Base-by-base conservation (phyloP, 208 protist genomes). In the Naegleria fowleri region DNA sequence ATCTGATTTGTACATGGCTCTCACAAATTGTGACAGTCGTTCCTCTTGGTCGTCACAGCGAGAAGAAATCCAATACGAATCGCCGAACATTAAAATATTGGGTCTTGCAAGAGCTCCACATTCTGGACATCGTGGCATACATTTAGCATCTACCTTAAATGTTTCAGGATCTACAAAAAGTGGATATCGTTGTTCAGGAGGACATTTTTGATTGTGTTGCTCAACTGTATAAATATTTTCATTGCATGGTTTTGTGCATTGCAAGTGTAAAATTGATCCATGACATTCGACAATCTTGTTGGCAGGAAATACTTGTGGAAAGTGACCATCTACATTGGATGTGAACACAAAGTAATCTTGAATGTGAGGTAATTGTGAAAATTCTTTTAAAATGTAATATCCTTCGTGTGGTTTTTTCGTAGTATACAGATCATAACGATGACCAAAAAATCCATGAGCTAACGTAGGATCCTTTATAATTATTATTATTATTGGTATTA, bases 261-360 rank as follows among this genome's bases (percentile, higher is more conserved):
- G 83, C 40, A 39, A 48, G 22, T 43, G 25, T 36, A 39, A 29
- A 43, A 43, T 86, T 13, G 36, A 43, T 22, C 83, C 83, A 48
- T 86, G 83, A 86, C 36, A 86, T 48, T 86, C 83, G 0, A 29
- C 16, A n/a, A 86, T 86, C 16, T 86, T 86, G 39, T 86, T 39
- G 11, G 7, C 0, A 33, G 29, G 36, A 43, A 86, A 86, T 9
- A 86, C 39, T 76, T 38, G 16, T 83, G 15, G 39, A 83, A 90
- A 90, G n/a, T 84, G 58, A 43, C 39, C 87, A 59, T 90, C 87
- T 40, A 90, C 87, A 83, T 90, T 90, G 5, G 87, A 90, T 48
- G 87, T 90, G 39, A 67, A 59, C 19, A 90, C 25, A 43, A 59
- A 90, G 39, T 90, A 58, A 16, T 38, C 29, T 16, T 90, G 33